These are phyloP conservation scores for Kuraishia ogatae DNA, from an alignment of 805 yeast genomes.

Conservation along the genomic window DNA sequence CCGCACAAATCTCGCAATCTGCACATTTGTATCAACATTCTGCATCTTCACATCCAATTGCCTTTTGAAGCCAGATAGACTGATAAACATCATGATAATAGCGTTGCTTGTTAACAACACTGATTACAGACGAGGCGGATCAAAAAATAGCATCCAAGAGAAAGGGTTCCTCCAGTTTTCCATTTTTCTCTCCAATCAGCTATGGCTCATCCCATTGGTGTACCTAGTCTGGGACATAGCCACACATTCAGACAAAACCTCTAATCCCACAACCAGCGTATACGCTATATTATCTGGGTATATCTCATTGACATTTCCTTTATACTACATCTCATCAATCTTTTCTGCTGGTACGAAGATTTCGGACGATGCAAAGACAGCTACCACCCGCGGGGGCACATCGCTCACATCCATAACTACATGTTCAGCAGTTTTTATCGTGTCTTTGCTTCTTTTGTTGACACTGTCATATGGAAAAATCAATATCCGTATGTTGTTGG, in stretches of 20 bases:
- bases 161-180: not conserved
- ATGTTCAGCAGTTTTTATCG: not conserved
- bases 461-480: constrained; percentile 1
- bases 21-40: not conserved
- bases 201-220: constrained; percentile 3
- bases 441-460: not conserved
- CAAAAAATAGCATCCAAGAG: not conserved
- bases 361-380: not conserved
- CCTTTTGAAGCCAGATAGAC: not conserved
- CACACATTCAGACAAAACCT: constrained; percentile 2
- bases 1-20: not conserved
- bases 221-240: constrained; percentile 1
- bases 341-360: not conserved
- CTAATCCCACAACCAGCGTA: constrained; percentile 2
- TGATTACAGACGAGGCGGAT: not conserved
- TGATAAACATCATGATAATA: not conserved
- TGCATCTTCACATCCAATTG: constrained; percentile 1
- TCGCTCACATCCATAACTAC: not conserved
- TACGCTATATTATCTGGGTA: constrained; percentile 1
- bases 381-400: not conserved
- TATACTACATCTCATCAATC: not conserved
- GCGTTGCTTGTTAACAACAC: not conserved
- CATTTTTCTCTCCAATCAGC: constrained; percentile 11
- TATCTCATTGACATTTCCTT: constrained; percentile 1
- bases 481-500: constrained; percentile 20